Evolutionary conservation across 2,329 filamentous ascomycete genomes (phyloP).

Genomic region (Coniochaeta sp.): DNA sequence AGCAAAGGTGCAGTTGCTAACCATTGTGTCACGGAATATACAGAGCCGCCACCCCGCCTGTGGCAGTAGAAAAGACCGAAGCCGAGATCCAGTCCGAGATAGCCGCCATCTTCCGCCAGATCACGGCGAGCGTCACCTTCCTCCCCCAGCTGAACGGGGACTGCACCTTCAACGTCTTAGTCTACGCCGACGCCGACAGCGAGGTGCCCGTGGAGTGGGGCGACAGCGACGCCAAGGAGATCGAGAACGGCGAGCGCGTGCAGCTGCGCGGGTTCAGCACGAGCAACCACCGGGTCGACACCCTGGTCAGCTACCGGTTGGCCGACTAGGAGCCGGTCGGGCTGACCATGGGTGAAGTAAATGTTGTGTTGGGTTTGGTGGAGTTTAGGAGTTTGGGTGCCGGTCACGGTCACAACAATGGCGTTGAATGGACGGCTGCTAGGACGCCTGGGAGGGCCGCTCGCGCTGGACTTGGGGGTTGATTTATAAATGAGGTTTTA

Average conservation of each 20-base stretch:
- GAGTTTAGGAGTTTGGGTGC: neutral
- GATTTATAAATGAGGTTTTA: neutral
- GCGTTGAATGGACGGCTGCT: no score
- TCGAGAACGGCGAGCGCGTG: constrained; percentile 87
- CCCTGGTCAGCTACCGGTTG: constrained; percentile 83
- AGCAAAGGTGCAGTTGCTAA: no score
- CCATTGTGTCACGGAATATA: constrained; percentile 2
- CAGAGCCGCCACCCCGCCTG: constrained; percentile 21
- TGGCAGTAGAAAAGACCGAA: constrained; percentile 72
- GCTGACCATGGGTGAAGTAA: neutral
- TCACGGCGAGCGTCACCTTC: constrained; percentile 96
- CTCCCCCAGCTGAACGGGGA: constrained; percentile 87
- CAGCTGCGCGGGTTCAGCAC: constrained; percentile 95
- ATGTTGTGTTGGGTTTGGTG: neutral
- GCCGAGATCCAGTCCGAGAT: constrained; percentile 93
- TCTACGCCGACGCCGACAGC: constrained; percentile 94
- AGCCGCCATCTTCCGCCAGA: constrained; percentile 93
- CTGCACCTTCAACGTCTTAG: constrained; percentile 97
- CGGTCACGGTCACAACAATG: no score
- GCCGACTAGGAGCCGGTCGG: constrained; percentile 23
- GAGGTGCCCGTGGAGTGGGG: constrained; percentile 98
- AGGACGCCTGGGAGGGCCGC: neutral
- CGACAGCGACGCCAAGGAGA: constrained; percentile 96
- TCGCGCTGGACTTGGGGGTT: neutral
- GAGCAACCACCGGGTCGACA: constrained; percentile 88